Base-by-base conservation (phyloP, 768 basidiomycete genomes). In the Pisolithus microcarpus region DNA sequence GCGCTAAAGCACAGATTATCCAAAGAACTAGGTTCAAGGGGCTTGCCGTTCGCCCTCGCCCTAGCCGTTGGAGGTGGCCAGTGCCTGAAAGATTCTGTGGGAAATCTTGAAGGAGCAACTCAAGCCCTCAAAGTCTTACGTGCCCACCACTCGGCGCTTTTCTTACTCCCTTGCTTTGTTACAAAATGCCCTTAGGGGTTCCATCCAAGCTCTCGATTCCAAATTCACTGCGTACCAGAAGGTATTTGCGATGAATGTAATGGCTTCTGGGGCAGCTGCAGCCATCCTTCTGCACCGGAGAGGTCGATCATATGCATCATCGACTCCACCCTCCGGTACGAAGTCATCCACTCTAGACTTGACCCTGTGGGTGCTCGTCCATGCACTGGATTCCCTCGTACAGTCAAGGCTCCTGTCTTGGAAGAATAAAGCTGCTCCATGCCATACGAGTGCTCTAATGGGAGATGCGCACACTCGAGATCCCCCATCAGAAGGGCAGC, bases 11-110 rank as follows among this genome's bases (percentile, higher is more conserved):
- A 70, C 43, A 63, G 81, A 11, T 64, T 90, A 8, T 67, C 58
- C 49, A 75, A 78, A 38, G 85, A 89, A 59, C 63, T 86, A 10
- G 74, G 76, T 7, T 54, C 74, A 36, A 80, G 79, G 50, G 80
- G 85, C 13, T 86, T 90, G 63, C 83, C 88, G 6, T 83, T 78
- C 50, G 77, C 84, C 26, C 76, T 87, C 49, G 80, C 85, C 0
- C 59, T 78, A 6, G 65, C 81, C 15, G 71, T 87, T 5, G 85
- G 76, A 0, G 87, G 87, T 7, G 86, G 86, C 3, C 74, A 76
- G 28, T 67, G 72, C 34, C 60, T 89, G n/a, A 18, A 72, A 72
- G 46, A 68, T 70, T 28, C 49, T 80, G 9, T 82, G 76, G 78
- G 51, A 60, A 10, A 31, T 40, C 13, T 43, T 67, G 38, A 58